Evolutionary conservation across 345 rosid genomes (phyloP), one percentile per base, ranked within the genome.

Genomic region (Acer yangbiense): DNA sequence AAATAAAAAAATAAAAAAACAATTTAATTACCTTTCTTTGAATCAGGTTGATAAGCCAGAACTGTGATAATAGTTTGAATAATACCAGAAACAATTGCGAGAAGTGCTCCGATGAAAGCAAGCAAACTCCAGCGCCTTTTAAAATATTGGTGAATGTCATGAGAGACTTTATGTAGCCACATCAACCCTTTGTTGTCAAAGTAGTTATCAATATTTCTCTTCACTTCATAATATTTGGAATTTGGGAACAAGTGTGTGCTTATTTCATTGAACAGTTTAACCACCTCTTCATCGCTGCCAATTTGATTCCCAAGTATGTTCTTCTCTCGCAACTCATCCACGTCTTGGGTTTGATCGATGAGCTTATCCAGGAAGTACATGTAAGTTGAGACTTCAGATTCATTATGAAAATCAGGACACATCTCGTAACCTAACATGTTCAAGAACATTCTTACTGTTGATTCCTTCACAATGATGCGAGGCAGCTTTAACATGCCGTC

Each of bases 201-300:
- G 10, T 27, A 70, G 4, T 46, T 64, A 0, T 74, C 17, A 11
- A 74, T 74, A 1, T 8, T 1, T 0, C 1, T 10, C 1, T 10
- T 17, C 7, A 65, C 62, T 8, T 10, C 0, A 1, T 8, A 6
- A 27, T 74, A 74, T 3, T 27, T 9, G 2, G 2, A 11, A 17
- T 74, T 1, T 17, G 70, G 62, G 3, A 17, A 61, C 62, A 74
- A 50, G 10, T 74, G 27, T 2, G 16, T 23, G 39, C 77, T 46
- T 8, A 79, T 68, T 61, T 46, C 23, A 20, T 79, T 79, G 69
- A 79, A 79, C 17, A 79, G 25, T 0, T 68, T 1, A 2, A 77
- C 78, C 9, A 73, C 74, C 10, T 73, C 69, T 16, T 73, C 52
- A 46, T 79, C 77, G 10, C 69, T 79, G 52, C 82, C 74, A 11